phyloP scores from a whole-genome alignment of 1,284 basidiomycete species.

The Chalciporus sp. region DNA sequence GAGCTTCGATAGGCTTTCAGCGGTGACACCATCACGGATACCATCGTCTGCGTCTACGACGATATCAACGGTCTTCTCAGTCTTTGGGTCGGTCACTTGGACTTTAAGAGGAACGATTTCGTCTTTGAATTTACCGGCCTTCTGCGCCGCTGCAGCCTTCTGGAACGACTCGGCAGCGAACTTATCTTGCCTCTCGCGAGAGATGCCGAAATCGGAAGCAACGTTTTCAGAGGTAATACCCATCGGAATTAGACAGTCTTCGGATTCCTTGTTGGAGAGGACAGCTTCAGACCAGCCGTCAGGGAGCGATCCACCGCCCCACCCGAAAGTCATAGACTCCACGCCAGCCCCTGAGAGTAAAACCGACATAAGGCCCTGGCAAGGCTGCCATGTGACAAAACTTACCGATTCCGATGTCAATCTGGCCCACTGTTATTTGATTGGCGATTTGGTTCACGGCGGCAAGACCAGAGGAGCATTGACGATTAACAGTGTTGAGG shows the following conservation, averaged over 20 bases:
- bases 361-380: conserved; percentile 4
- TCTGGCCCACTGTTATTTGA: conserved; percentile 82
- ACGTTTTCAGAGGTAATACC: conserved; percentile 98
- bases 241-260: conserved; percentile 96
- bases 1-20: conserved; percentile 84
- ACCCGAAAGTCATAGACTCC: conserved; percentile 93
- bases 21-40: conserved; percentile 89
- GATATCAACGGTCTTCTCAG: conserved; percentile 77
- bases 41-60: conserved; percentile 91
- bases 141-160: conserved; percentile 86
- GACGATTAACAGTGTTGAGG: conserved; percentile 91
- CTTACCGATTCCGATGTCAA: conserved; percentile 91
- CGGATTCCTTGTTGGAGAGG: conserved; percentile 77
- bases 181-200: conserved; percentile 78
- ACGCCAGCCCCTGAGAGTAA: conserved; percentile 78
- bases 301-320: conserved; percentile 71
- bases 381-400: conserved; percentile 10
- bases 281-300: conserved; percentile 82
- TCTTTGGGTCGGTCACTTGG: conserved; percentile 81
- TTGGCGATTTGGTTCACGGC: conserved; percentile 92
- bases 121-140: conserved; percentile 88
- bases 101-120: conserved; percentile 91
- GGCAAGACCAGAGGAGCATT: conserved; percentile 92
- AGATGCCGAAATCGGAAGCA: conserved; percentile 74
- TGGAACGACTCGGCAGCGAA: conserved; percentile 88